Evolutionary conservation across 1,284 basidiomycete genomes (phyloP).

Genomic region (Neolentinus lepideus): DNA sequence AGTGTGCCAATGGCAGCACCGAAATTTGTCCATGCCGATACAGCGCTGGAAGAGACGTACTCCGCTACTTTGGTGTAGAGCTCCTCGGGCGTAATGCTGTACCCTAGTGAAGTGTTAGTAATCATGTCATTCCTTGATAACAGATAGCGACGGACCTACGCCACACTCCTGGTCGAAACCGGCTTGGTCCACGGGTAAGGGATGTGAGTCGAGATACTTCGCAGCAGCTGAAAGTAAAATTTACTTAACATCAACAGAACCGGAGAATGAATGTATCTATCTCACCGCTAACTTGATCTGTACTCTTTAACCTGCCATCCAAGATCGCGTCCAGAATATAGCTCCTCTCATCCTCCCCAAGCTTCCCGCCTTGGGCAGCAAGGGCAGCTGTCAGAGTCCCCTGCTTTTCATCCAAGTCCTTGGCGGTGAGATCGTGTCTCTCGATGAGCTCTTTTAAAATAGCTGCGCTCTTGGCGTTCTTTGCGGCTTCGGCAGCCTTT

Average conservation of each 20-base stretch:
- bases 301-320: conserved; percentile 67
- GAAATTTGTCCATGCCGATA: conserved; percentile 71
- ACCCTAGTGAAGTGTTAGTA: conserved; percentile 45
- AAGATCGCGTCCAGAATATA: conserved; percentile 70
- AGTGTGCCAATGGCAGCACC: conserved; percentile 67
- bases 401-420: conserved; percentile 71
- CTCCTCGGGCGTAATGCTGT: conserved; percentile 70
- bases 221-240: conserved; percentile 51
- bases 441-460: conserved; percentile 71
- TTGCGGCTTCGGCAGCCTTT: conserved; percentile 80
- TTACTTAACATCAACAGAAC: not conserved
- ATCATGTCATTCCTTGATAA: not conserved
- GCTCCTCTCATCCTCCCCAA: conserved; percentile 47
- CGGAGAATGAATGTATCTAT: conserved; percentile 2
- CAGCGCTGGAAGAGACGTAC: conserved; percentile 51
- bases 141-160: conserved; percentile 53
- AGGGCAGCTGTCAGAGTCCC: conserved; percentile 69
- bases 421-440: conserved; percentile 40
- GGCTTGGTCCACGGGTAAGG: conserved; percentile 56
- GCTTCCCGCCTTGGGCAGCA: conserved; percentile 59
- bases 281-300: conserved; percentile 86
- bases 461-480: conserved; percentile 69
- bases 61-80: conserved; percentile 53
- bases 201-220: conserved; percentile 67
- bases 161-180: conserved; percentile 83